Evolutionary conservation across 495 filamentous ascomycete genomes (phyloP), one percentile per base, ranked within the genome.

Genomic region (Penicillium pancosmium): DNA sequence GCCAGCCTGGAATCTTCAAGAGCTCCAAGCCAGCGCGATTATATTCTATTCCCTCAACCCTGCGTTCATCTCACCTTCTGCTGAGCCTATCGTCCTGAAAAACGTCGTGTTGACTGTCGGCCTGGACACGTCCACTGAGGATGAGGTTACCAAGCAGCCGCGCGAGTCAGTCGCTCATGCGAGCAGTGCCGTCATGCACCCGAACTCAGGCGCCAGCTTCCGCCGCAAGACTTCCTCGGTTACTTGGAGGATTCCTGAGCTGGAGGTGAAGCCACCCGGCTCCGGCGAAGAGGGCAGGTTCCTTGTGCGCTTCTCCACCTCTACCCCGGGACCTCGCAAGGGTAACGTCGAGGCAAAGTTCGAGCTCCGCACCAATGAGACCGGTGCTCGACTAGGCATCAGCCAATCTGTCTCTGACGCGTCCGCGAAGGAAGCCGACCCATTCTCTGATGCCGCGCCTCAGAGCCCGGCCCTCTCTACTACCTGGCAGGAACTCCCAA

Each of bases 21-120:
- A 87, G 38, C 85, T 87, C 50, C 92, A 96, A 68, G 84, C 91
- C 21, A 91, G 88, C 44, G 86, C 94, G 19, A 85, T 97, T 23
- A 74, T 98, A 16, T 86, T 86, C 68, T 98, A 97, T 72, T 84
- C 87, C 3, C 78, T 93, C n/a, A 96, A 98, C 70, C 89, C 92
- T 1, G 73, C 78, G 9, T 91, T 88, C 64, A 63, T 68, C 35
- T 72, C 73, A 15, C 66, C 78, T 1, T 53, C 73, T 16, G 57
- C 50, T 51, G 60, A 69, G 12, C 80, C 84, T 3, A 77, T 96
- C 19, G 85, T 82, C 1, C 75, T 98, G 40, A 86, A 85, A 54
- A 97, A 96, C 60, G 79, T 98, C 23, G 81, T 91, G n/a, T 75
- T 98, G 50, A 84, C 91, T 8, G 85, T 93, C 47, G 85, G 84